Percentiles rank a stretch among this genome's conserved stretches.
Evolutionary conservation across 805 yeast species (phyloP).

Genomic region (Cyberlindnera mrakii): DNA sequence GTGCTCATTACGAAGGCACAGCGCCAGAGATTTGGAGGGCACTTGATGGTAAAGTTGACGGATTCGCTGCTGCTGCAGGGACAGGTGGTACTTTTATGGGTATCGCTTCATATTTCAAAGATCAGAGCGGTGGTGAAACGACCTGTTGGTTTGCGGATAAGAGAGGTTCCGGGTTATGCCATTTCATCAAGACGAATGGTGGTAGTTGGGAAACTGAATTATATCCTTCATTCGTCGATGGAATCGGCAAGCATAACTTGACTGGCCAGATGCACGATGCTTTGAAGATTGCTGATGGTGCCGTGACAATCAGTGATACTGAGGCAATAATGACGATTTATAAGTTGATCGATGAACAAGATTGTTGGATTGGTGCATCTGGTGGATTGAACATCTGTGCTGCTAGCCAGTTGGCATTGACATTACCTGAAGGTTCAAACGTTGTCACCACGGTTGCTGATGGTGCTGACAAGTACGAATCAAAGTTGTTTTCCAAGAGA

Average conservation of each 20-base stretch:
- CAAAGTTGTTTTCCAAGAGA: slow-evolving; percentile 17
- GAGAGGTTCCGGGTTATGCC: slow-evolving; percentile 67
- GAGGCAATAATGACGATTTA: slow-evolving; percentile 17
- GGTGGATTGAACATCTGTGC: slow-evolving; percentile 22
- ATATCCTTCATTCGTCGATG: slow-evolving; percentile 21
- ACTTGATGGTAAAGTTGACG: slow-evolving; percentile 45
- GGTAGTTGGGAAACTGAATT: slow-evolving; percentile 15
- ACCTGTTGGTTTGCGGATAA: slow-evolving; percentile 68
- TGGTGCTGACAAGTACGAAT: slow-evolving; percentile 18
- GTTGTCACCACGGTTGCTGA: slow-evolving; percentile 23
- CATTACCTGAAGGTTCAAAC: slow-evolving; percentile 21
- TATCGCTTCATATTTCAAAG: slow-evolving; percentile 55
- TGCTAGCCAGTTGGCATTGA: slow-evolving; percentile 15
- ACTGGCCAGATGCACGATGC: slow-evolving; percentile 21
- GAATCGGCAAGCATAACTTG: slow-evolving; percentile 19
- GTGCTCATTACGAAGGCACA: slow-evolving; percentile 59
- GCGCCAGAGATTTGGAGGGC: slow-evolving; percentile 77
- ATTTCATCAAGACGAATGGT: slow-evolving; percentile 16
- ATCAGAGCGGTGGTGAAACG: slow-evolving; percentile 32
- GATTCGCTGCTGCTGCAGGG: slow-evolving; percentile 71
- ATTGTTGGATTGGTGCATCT: slow-evolving; percentile 19
- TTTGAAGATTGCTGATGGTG: slow-evolving; percentile 17
- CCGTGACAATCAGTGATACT: slow-evolving; percentile 13
- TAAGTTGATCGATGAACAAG: slow-evolving; percentile 14
- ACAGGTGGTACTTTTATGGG: slow-evolving; percentile 86